Percentiles rank a stretch among this genome's conserved stretches.
Evolutionary conservation across 495 filamentous ascomycete species (phyloP).

Genomic region (Penicillium simplicissimum): DNA sequence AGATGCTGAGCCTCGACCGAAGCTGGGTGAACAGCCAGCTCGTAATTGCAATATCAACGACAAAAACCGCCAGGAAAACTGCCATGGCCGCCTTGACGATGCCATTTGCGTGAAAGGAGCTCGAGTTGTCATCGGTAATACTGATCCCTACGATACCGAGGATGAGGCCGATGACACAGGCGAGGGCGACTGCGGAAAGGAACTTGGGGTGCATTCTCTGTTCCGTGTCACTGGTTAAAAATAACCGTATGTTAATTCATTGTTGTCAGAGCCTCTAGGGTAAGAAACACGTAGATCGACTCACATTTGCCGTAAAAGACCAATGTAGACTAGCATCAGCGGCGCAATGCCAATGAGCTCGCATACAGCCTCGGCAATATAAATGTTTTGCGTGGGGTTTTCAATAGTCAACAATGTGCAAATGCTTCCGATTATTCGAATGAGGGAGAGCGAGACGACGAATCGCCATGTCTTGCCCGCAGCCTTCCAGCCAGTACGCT

Average conservation of each 20-base stretch:
- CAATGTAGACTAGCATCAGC: conserved; percentile 30
- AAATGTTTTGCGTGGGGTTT: conserved; percentile 19
- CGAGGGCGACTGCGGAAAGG: conserved; percentile 15
- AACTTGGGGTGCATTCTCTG: conserved; percentile 15
- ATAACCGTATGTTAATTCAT: conserved; percentile 13
- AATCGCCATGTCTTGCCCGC: conserved; percentile 33
- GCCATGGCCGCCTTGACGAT: conserved; percentile 32
- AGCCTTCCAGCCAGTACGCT: conserved; percentile 29
- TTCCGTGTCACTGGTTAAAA: conserved; percentile 21
- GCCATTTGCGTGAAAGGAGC: conserved; percentile 13
- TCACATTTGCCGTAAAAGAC: conserved; percentile 34
- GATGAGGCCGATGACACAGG: conserved; percentile 28
- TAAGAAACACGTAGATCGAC: conserved; percentile 1
- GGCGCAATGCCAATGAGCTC: conserved; percentile 36
- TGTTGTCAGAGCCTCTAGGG: background rate
- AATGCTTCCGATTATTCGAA: conserved; percentile 33
- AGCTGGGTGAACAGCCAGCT: conserved; percentile 19
- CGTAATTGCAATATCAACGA: conserved; percentile 11
- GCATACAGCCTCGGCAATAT: conserved; percentile 26
- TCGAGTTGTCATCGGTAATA: background rate
- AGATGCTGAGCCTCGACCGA: background rate
- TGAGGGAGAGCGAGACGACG: conserved; percentile 31
- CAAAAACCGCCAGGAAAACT: conserved; percentile 32
- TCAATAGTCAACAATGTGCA: conserved; percentile 23
- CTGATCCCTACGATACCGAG: conserved; percentile 33